These are phyloP conservation scores for Fraxinus excelsior DNA, from an alignment of 257 asterid genomes.

Conservation along the genomic window DNA sequence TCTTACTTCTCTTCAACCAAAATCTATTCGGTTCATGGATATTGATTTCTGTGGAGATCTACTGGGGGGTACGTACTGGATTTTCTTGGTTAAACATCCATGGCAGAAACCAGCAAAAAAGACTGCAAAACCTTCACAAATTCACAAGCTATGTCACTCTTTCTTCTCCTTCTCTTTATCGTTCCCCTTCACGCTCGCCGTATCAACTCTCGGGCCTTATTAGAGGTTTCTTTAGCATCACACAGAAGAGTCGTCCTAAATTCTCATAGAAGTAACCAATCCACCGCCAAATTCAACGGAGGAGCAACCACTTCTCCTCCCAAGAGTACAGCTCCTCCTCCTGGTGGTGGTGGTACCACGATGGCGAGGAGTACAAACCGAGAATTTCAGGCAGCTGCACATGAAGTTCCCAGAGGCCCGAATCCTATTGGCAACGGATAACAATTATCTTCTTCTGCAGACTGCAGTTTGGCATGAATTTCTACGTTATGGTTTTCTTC, in stretches of 20 bases:
- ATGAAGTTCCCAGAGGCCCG: neutral
- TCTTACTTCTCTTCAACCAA: neutral
- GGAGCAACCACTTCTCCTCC: neutral
- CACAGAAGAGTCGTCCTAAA: neutral
- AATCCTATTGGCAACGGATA: neutral
- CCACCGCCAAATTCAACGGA: neutral
- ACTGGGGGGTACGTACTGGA: neutral
- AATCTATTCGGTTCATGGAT: neutral
- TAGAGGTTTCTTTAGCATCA: neutral
- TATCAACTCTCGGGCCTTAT: neutral
- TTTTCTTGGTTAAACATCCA: neutral
- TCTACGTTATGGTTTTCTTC: neutral
- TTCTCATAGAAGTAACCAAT: neutral
- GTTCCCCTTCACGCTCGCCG: neutral
- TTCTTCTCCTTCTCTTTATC: neutral
- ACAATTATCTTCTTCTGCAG: neutral
- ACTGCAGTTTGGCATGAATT: neutral
- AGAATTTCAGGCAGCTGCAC: slow-evolving; percentile 9
- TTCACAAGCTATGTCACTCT: neutral
- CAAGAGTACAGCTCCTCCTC: too few relatives aligned
- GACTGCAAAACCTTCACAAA: neutral
- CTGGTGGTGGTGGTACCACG: neutral
- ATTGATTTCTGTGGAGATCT: neutral
- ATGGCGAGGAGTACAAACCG: neutral
- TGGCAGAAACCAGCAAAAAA: neutral